phyloP scores from a whole-genome alignment of 164 flowering plant species.

The Aristolochia fimbriata region DNA sequence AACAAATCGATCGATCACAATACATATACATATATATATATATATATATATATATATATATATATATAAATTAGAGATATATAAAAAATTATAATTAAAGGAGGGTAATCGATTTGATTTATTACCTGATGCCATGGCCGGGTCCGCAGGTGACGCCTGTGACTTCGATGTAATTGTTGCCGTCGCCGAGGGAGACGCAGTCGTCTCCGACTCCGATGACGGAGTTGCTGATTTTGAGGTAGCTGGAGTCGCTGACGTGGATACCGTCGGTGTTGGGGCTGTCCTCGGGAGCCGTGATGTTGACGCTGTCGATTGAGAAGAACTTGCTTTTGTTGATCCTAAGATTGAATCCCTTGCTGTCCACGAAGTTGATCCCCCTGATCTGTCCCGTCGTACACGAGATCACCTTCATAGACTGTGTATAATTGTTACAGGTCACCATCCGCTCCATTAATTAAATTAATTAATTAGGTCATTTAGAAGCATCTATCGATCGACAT shows the following conservation, averaged over 20 bases:
- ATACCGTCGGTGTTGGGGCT: conserved; percentile 41
- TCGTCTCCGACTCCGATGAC: conserved; percentile 54
- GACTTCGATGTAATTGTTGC: conserved; percentile 37
- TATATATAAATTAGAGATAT: too few relatives aligned
- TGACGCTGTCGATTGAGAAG: conserved; percentile 13
- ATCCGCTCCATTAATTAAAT: too few relatives aligned
- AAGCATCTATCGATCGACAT: too few relatives aligned
- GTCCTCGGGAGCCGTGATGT: conserved; percentile 32
- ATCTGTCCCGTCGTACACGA: conserved; percentile 26
- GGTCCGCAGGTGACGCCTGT: conserved; percentile 48
- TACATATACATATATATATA: neutral
- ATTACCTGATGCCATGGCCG: conserved; percentile 63
- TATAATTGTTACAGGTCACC: too few relatives aligned
- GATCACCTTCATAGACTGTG: conserved; percentile 51
- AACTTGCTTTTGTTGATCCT: conserved; percentile 8
- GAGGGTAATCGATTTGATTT: too few relatives aligned
- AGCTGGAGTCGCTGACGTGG: conserved; percentile 10
- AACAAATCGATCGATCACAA: conserved; percentile 12
- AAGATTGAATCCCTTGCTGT: conserved; percentile 40
- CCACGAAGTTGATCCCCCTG: conserved; percentile 16
- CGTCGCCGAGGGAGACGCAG: conserved; percentile 59
- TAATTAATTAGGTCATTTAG: too few relatives aligned
- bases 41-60: too few relatives aligned
- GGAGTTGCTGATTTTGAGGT: conserved; percentile 23
- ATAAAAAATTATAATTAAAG: too few relatives aligned